Percentiles rank a stretch among this genome's conserved stretches.
Conservation (phyloP, 495 filamentous ascomycete genomes). For the Trichoderma asperelloides region DNA sequence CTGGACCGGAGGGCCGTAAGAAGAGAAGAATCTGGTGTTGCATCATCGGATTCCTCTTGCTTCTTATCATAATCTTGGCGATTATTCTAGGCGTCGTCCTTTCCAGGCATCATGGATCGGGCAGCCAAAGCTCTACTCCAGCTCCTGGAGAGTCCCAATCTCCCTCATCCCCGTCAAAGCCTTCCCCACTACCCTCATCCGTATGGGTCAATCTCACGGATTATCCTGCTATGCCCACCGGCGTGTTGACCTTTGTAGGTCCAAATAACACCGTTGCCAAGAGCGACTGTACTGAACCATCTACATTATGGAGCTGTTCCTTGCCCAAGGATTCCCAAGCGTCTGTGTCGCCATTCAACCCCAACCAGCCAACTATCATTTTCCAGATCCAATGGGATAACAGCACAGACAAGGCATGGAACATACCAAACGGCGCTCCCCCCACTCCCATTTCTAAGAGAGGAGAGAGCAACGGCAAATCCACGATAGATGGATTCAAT, state of each 20-base stretch:
- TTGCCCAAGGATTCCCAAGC: conserved; percentile 66
- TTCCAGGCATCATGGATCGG: conserved; percentile 18
- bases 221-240: conserved; percentile 78
- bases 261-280: conserved; percentile 48
- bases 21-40: conserved; percentile 52
- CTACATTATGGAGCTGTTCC: conserved; percentile 73
- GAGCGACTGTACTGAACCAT: conserved; percentile 57
- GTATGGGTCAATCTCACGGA: conserved; percentile 75
- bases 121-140: background rate
- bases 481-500: conserved; percentile 28
- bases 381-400: conserved; percentile 75
- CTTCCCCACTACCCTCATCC: conserved; percentile 14
- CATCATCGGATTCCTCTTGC: conserved; percentile 43
- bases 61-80: conserved; percentile 46
- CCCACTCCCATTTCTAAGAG: conserved; percentile 17
- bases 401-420: conserved; percentile 44
- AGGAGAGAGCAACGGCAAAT: background rate
- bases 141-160: background rate
- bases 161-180: background rate
- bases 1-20: conserved; percentile 53
- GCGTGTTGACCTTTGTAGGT: conserved; percentile 64
- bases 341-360: conserved; percentile 46
- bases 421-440: conserved; percentile 23
- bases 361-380: conserved; percentile 66
- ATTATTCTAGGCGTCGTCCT: conserved; percentile 53